These are phyloP conservation scores for Phytophthora sojae DNA, from an alignment of 352 stramenopile species.

Conservation along the genomic window DNA sequence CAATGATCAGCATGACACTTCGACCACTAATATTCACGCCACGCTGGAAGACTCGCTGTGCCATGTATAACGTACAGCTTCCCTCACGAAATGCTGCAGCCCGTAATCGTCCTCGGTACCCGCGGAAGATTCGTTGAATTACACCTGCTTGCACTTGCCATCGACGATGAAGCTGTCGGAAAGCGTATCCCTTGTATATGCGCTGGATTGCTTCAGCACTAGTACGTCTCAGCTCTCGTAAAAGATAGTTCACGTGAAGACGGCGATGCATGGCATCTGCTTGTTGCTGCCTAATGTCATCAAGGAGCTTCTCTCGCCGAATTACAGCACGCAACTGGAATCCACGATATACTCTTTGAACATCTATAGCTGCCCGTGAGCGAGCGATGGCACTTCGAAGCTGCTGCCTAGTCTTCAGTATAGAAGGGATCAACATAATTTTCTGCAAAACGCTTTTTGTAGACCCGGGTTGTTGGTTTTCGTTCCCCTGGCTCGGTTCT, in stretches of 20 bases:
- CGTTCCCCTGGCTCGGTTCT: neutral
- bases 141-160: conserved; percentile 43
- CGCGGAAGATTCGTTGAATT: conserved; percentile 69
- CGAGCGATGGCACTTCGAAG: conserved; percentile 14
- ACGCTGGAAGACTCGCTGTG: conserved; percentile 68
- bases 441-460: conserved; percentile 24
- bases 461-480: neutral
- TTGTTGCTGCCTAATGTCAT: conserved; percentile 60
- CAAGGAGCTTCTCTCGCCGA: conserved; percentile 49
- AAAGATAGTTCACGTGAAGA: conserved; percentile 45
- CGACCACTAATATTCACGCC: conserved; percentile 56
- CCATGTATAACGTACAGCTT: conserved; percentile 77
- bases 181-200: conserved; percentile 58
- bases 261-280: conserved; percentile 46
- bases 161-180: conserved; percentile 36
- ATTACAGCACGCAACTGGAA: conserved; percentile 65
- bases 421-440: conserved; percentile 51
- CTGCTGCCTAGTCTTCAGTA: conserved; percentile 55
- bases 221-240: conserved; percentile 55
- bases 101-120: conserved; percentile 57
- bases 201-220: conserved; percentile 63
- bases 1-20: conserved; percentile 62
- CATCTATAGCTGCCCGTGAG: conserved; percentile 46
- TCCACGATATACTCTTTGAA: conserved; percentile 63
- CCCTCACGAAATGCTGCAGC: conserved; percentile 70